phyloP scores from a whole-genome alignment of 2,329 filamentous ascomycete species.

The Lecanosticta acicola region DNA sequence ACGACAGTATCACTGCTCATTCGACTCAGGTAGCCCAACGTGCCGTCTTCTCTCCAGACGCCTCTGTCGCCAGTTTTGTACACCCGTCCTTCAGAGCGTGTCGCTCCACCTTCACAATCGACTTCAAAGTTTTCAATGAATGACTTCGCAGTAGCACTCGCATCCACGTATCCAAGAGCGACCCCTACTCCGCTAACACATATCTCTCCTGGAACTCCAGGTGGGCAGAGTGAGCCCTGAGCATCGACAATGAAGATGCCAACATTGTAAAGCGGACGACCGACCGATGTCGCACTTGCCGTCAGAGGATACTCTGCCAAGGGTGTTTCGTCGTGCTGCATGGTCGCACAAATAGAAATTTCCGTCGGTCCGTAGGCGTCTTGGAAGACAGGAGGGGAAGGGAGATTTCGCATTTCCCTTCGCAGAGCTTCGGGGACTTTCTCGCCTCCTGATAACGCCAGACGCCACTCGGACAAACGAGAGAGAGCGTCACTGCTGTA shows the following conservation, averaged over 20 bases:
- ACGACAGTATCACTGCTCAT: slow-evolving; percentile 42
- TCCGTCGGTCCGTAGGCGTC: slow-evolving; percentile 17
- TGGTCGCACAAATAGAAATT: slow-evolving; percentile 11
- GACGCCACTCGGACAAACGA: slow-evolving; percentile 23
- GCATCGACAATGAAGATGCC: slow-evolving; percentile 39
- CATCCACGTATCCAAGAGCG: slow-evolving; percentile 33
- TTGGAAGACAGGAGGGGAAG: slow-evolving; percentile 3
- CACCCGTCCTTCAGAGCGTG: slow-evolving; percentile 19
- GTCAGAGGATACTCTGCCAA: slow-evolving; percentile 8
- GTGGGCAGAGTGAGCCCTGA: slow-evolving; percentile 34
- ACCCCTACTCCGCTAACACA: slow-evolving; percentile 38
- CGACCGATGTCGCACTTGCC: slow-evolving; percentile 8
- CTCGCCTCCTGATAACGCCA: slow-evolving; percentile 35
- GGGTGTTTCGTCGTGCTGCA: slow-evolving; percentile 4
- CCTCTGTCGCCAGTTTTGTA: slow-evolving; percentile 41
- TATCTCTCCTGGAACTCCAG: slow-evolving; percentile 42
- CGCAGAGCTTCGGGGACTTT: slow-evolving; percentile 11
- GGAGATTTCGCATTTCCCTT: slow-evolving; percentile 4
- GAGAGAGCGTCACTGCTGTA: slow-evolving; percentile 10
- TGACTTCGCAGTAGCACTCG: slow-evolving; percentile 9
- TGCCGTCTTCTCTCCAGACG: slow-evolving; percentile 32
- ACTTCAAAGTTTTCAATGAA: slow-evolving; percentile 10
- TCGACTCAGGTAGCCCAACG: slow-evolving; percentile 35
- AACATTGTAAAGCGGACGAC: slow-evolving; percentile 34
- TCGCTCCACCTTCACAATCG: neutral